phyloP scores from a whole-genome alignment of 148 eudicot species.

The Drosera capensis region DNA sequence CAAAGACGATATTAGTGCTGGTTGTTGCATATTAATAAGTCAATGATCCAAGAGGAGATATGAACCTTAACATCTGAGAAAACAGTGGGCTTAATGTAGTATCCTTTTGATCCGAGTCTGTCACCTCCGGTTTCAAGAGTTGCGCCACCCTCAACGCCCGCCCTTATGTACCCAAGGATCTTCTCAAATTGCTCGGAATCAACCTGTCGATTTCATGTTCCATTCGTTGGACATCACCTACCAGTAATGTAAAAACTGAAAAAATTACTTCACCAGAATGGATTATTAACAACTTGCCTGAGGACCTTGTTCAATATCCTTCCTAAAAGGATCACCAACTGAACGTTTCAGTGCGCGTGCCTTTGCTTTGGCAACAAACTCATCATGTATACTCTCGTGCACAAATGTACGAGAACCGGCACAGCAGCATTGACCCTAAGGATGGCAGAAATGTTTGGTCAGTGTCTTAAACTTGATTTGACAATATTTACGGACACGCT shows the following conservation, averaged over 20 bases:
- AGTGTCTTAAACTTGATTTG: too few relatives aligned
- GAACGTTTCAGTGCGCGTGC: slow-evolving; percentile 29
- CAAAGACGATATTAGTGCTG: neutral
- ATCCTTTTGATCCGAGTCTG: slow-evolving; percentile 55
- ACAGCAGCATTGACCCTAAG: slow-evolving; percentile 57
- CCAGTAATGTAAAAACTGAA: too few relatives aligned
- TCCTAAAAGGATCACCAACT: slow-evolving; percentile 55
- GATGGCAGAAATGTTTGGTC: neutral
- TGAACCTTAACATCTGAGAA: slow-evolving; percentile 81
- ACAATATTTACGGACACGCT: too few relatives aligned
- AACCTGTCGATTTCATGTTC: too few relatives aligned
- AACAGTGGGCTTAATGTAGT: slow-evolving; percentile 72
- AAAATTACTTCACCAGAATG: too few relatives aligned
- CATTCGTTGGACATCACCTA: too few relatives aligned
- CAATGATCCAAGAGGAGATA: neutral
- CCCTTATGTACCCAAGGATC: slow-evolving; percentile 46
- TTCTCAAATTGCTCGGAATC: slow-evolving; percentile 59
- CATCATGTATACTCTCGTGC: slow-evolving; percentile 47
- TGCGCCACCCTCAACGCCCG: slow-evolving; percentile 65
- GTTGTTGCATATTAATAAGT: neutral
- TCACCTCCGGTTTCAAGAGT: slow-evolving; percentile 83
- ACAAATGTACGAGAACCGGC: slow-evolving; percentile 60
- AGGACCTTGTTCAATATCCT: slow-evolving; percentile 62
- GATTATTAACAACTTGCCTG: too few relatives aligned
- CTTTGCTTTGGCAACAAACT: slow-evolving; percentile 44